These are phyloP conservation scores for Candida yuanshanica DNA, from an alignment of 805 yeast species.

Conservation along the genomic window DNA sequence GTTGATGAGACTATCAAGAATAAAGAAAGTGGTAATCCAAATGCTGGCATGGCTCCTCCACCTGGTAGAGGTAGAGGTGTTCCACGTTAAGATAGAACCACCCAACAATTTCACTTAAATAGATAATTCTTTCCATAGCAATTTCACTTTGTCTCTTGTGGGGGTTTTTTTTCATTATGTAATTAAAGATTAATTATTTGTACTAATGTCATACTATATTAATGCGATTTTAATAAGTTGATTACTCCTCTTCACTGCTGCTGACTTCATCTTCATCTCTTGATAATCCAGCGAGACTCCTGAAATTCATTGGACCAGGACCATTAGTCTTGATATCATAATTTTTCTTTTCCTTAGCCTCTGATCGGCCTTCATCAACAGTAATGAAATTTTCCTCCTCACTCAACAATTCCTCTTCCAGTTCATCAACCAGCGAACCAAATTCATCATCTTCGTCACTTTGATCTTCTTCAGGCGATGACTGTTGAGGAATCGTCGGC, in stretches of 20 bases:
- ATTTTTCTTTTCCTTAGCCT: background rate
- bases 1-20: slow-evolving; percentile 91
- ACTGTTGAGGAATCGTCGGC: slow-evolving; percentile 9
- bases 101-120: background rate
- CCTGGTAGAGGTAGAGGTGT: slow-evolving; percentile 71
- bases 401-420: slow-evolving; percentile 17
- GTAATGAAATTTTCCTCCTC: slow-evolving; percentile 6
- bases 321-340: background rate
- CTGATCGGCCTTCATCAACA: slow-evolving; percentile 7
- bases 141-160: background rate
- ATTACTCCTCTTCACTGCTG: slow-evolving; percentile 22
- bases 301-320: slow-evolving; percentile 20
- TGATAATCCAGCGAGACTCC: slow-evolving; percentile 18
- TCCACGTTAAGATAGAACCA: slow-evolving; percentile 33
- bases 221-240: background rate
- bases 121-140: too few relatives aligned
- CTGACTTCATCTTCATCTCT: slow-evolving; percentile 18
- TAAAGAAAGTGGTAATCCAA: slow-evolving; percentile 53
- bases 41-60: slow-evolving; percentile 43
- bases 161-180: too few relatives aligned
- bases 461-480: background rate
- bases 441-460: slow-evolving; percentile 17
- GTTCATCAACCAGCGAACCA: slow-evolving; percentile 20
- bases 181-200: background rate
- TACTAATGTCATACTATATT: background rate